Conservation (phyloP, 1,284 basidiomycete species). For the Rugiboletus extremiorientalis region DNA sequence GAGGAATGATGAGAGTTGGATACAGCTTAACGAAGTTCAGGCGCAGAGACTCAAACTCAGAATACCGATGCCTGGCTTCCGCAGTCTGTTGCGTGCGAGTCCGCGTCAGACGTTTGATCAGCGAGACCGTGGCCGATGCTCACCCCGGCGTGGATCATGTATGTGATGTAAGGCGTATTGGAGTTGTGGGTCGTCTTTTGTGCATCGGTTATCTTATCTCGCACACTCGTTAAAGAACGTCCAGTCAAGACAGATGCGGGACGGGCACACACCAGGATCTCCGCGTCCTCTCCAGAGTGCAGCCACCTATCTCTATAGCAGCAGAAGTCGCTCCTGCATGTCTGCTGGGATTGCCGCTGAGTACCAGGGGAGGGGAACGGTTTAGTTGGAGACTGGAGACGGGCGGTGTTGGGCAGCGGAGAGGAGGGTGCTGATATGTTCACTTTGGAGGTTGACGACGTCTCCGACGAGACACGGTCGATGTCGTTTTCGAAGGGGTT, state of each 20-base stretch:
- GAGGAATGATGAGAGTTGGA: conserved; percentile 95
- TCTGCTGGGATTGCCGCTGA: conserved; percentile 48
- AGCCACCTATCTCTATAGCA: conserved; percentile 71
- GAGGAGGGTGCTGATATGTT: conserved; percentile 65
- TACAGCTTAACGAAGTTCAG: conserved; percentile 85
- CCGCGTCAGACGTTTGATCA: conserved; percentile 5
- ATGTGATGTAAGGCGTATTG: conserved; percentile 89
- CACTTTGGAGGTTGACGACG: conserved; percentile 60
- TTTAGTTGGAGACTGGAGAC: conserved; percentile 42
- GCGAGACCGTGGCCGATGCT: conserved; percentile 4
- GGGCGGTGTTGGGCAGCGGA: conserved; percentile 46
- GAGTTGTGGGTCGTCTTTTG: conserved; percentile 91
- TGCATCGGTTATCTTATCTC: conserved; percentile 84
- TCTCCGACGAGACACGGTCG: conserved; percentile 58
- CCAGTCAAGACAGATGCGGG: not conserved
- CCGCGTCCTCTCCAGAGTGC: conserved; percentile 77
- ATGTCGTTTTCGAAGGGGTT: conserved; percentile 76
- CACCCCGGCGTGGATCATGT: conserved; percentile 91
- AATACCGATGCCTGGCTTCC: conserved; percentile 91
- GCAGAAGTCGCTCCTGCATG: conserved; percentile 71
- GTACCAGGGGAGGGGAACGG: conserved; percentile 56
- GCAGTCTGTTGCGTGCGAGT: conserved; percentile 52
- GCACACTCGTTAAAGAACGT: conserved; percentile 14
- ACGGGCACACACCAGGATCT: conserved; percentile 62
- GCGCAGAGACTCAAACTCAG: conserved; percentile 95